Evolutionary conservation across 2,329 filamentous ascomycete species (phyloP), one percentile per base, ranked within the genome.

Genomic region (Aspergillus ochraceoroseus): DNA sequence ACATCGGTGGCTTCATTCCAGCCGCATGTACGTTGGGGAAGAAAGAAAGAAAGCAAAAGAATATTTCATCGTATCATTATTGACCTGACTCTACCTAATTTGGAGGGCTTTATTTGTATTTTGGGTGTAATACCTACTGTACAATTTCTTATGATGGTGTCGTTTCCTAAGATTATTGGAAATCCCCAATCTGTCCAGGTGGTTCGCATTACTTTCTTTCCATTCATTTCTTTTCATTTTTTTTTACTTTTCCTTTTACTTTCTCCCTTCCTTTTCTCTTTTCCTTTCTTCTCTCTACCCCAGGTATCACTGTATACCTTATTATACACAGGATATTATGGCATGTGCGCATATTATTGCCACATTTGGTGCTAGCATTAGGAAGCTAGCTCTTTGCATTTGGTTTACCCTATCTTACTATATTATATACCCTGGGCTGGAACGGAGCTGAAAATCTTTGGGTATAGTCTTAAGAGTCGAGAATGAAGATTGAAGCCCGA

Each of bases 351-450:
- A 20, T 11, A 9, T 7, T 31, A 3, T 38, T 32, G 28, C 27
- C 19, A 15, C 14, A 5, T 8, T 27, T 15, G n/a, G n/a, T n/a
- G 17, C 28, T 41, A 30, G 39, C 31, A 28, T 41, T 32, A 13
- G 28, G 22, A 25, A 22, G 13, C 19, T 44, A 44, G 29, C 46
- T 49, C 35, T 46, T 44, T 40, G 48, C 44, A 52, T 51, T 38
- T 42, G 34, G 14, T 42, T 36, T 35, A 36, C 17, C n/a, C 37
- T 41, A 32, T 44, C 17, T 34, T 31, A 34, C 29, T 27, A 32
- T 32, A 26, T n/a, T 32, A 44, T 45, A 58, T 56, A 58, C 54
- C 53, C 57, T 52, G 7, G 47, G 50, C 44, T 50, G 44, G 44
- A 46, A 32, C 44, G 52, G 53, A 55, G 43, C 41, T 46, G 48